Evolutionary conservation across 208 protist species (phyloP).

Genomic region (Wallacemonas sp.): DNA sequence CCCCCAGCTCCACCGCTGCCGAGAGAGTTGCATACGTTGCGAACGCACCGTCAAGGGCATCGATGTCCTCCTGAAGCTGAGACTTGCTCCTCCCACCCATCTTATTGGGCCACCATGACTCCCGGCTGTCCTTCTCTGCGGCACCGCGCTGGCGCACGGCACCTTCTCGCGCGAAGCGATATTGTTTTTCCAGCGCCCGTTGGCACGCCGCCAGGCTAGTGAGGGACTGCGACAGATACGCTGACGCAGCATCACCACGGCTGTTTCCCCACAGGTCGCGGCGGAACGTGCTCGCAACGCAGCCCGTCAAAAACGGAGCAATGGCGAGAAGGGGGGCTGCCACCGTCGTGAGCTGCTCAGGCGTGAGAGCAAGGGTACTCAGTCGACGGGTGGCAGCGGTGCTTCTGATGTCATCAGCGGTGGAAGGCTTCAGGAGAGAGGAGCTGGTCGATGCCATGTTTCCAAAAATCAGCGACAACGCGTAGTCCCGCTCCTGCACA

Average conservation of each 20-base stretch:
- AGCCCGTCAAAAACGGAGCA: conserved; percentile 21
- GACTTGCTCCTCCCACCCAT: not conserved
- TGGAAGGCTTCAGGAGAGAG: not conserved
- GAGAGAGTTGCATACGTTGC: not conserved
- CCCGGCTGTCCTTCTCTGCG: not conserved
- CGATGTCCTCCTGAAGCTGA: not conserved
- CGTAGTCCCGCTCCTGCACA: not conserved
- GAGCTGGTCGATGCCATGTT: conserved; percentile 9
- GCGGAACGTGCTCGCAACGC: conserved; percentile 17
- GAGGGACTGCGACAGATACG: not conserved
- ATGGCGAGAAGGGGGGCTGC: conserved; percentile 19
- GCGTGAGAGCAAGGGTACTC: not conserved
- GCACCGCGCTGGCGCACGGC: not conserved
- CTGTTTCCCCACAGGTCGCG: conserved; percentile 9
- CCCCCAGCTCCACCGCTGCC: not conserved
- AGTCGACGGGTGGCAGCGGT: not conserved
- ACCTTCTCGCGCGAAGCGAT: not conserved
- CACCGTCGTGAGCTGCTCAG: not conserved
- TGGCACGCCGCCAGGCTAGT: not conserved
- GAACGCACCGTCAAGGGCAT: not conserved
- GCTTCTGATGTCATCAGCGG: conserved; percentile 6
- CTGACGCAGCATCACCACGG: conserved; percentile 5
- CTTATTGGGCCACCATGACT: conserved; percentile 10
- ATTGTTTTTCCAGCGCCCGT: not conserved
- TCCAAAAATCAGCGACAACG: conserved; percentile 20